Percentiles rank a stretch among this genome's conserved stretches.
These are phyloP conservation scores for Skeletonema grethae DNA, from an alignment of 108 stramenopile species.

Conservation along the genomic window DNA sequence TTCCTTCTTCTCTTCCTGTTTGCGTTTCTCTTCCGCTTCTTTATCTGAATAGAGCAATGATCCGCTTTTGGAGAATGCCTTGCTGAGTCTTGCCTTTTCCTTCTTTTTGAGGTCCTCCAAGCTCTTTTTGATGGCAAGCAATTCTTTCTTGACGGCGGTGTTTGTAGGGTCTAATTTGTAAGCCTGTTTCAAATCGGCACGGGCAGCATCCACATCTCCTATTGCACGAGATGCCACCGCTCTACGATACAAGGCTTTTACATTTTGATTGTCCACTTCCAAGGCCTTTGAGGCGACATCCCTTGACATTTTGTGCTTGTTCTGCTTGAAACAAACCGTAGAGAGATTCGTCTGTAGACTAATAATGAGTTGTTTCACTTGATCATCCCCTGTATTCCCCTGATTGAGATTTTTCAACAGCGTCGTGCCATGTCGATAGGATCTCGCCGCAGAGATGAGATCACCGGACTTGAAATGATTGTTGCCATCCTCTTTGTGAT, in stretches of 20 bases:
- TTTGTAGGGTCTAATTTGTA: constrained; percentile 63
- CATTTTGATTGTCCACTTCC: constrained; percentile 64
- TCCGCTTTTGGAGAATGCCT: constrained; percentile 62
- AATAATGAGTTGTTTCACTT: constrained; percentile 70
- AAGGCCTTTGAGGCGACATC: constrained; percentile 77
- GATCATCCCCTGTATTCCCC: constrained; percentile 72
- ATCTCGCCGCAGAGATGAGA: constrained; percentile 63
- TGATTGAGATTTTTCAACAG: constrained; percentile 66
- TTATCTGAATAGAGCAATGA: constrained; percentile 74
- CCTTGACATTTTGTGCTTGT: constrained; percentile 56
- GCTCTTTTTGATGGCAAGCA: constrained; percentile 58
- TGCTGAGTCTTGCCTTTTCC: constrained; percentile 65
- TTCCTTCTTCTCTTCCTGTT: constrained; percentile 51
- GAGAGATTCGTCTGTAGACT: constrained; percentile 76
- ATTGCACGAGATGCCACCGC: constrained; percentile 66
- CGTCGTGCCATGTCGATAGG: constrained; percentile 73
- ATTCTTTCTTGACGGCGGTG: constrained; percentile 67
- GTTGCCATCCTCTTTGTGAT: constrained; percentile 82
- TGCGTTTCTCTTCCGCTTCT: constrained; percentile 68
- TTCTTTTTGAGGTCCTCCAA: constrained; percentile 47
- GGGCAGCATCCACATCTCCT: constrained; percentile 61
- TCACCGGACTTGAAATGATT: constrained; percentile 65
- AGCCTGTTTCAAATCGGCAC: constrained; percentile 60
- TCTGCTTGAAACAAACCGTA: constrained; percentile 81
- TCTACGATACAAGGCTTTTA: constrained; percentile 86